Conservation (phyloP, 2,329 filamentous ascomycete species). For the Clonostachys sp. region DNA sequence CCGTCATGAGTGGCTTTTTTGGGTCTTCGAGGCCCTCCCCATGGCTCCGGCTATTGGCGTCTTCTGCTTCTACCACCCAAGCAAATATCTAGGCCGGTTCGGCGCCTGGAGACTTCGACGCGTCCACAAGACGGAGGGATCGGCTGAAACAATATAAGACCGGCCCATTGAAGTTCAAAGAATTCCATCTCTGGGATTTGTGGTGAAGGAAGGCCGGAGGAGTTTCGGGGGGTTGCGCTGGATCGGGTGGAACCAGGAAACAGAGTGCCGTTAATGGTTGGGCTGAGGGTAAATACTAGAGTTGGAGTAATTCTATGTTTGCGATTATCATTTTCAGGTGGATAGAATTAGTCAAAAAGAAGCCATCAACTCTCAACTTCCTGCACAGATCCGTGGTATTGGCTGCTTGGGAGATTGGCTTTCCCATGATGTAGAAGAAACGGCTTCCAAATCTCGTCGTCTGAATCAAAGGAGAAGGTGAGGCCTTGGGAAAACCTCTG, state of each 20-base stretch:
- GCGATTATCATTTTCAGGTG: too few relatives aligned
- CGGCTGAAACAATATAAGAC: neutral
- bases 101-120: neutral
- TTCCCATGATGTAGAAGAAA: constrained; percentile 1
- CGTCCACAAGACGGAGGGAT: neutral
- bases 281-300: too few relatives aligned
- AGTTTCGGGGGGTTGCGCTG: too few relatives aligned
- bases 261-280: too few relatives aligned
- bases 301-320: too few relatives aligned
- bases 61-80: constrained; percentile 45
- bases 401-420: neutral
- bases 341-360: too few relatives aligned
- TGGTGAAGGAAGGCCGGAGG: too few relatives aligned
- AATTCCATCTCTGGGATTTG: too few relatives aligned
- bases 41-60: constrained; percentile 40
- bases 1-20: constrained; percentile 47
- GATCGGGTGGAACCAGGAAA: too few relatives aligned
- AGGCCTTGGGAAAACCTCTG: constrained; percentile 12
- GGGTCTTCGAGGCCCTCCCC: constrained; percentile 43
- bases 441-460: constrained; percentile 11
- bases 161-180: neutral
- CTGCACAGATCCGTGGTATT: too few relatives aligned
- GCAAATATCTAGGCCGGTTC: constrained; percentile 22
- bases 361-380: too few relatives aligned
- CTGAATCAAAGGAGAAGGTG: constrained; percentile 11